phyloP scores from a whole-genome alignment of 192 early-diverging fungal species.

The Podila horticola region DNA sequence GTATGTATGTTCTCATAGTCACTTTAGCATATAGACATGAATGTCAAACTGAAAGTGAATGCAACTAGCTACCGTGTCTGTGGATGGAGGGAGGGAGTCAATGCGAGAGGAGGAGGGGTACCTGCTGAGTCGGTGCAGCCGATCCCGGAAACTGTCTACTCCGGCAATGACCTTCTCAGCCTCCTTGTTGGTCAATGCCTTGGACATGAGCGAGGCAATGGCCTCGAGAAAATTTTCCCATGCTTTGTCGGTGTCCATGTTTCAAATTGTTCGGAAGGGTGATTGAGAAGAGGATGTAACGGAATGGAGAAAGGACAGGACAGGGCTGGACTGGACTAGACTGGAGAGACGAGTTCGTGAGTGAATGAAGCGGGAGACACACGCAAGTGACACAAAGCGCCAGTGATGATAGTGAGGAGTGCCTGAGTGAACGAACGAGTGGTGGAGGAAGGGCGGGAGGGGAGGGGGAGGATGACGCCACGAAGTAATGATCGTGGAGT shows the following conservation, averaged over 20 bases:
- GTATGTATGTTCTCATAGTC: no score
- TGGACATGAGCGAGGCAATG: slow-evolving; percentile 66
- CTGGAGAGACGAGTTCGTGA: background rate
- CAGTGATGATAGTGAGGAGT: background rate
- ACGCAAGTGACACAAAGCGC: background rate
- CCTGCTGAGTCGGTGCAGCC: slow-evolving; percentile 74
- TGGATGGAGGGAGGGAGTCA: background rate
- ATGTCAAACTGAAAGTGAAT: background rate
- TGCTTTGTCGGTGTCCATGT: slow-evolving; percentile 26
- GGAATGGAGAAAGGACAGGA: background rate
- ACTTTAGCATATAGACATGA: no score
- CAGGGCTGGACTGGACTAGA: no score
- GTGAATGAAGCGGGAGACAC: background rate
- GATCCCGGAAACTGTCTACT: slow-evolving; percentile 70
- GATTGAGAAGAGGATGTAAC: background rate
- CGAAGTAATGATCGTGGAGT: background rate
- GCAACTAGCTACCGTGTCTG: background rate
- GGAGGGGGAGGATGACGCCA: background rate
- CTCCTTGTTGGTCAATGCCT: slow-evolving; percentile 72
- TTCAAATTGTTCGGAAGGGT: slow-evolving; percentile 8
- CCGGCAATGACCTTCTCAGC: slow-evolving; percentile 68
- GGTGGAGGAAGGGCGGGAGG: background rate
- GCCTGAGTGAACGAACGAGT: background rate
- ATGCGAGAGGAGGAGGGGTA: slow-evolving; percentile 6
- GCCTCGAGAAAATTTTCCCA: slow-evolving; percentile 73